Evolutionary conservation across 225 moss, liverwort and hornwort genomes (phyloP).

Genomic region (Polytrichum commune): DNA sequence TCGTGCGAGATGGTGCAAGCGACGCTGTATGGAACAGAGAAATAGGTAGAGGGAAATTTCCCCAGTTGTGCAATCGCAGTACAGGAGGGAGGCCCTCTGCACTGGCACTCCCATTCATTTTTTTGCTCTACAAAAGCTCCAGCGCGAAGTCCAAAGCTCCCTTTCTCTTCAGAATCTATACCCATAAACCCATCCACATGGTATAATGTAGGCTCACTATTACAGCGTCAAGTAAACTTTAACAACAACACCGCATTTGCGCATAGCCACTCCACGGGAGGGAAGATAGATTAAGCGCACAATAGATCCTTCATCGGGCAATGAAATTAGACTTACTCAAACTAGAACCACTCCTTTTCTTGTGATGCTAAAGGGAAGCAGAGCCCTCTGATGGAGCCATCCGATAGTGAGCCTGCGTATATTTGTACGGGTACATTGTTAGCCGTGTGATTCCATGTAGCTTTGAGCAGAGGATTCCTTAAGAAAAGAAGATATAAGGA

Average conservation of each 20-base stretch:
- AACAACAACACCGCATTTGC: not conserved
- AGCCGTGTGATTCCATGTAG: no score
- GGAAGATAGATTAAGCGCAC: not conserved
- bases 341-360: constrained; percentile 9
- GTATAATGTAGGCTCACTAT: not conserved
- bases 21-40: constrained; percentile 41
- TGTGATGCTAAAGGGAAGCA: constrained; percentile 3
- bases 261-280: no score
- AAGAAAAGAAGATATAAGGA: no score
- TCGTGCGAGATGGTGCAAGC: constrained; percentile 58
- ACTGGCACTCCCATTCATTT: constrained; percentile 16
- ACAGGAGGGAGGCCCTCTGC: constrained; percentile 32
- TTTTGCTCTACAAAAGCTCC: constrained; percentile 4
- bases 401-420: not conserved
- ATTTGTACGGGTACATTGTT: no score
- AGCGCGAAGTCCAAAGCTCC: not conserved
- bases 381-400: constrained; percentile 8
- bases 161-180: constrained; percentile 1
- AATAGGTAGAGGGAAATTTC: constrained; percentile 40
- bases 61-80: constrained; percentile 68
- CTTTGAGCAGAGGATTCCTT: no score
- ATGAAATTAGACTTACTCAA: not conserved
- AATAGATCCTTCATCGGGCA: not conserved
- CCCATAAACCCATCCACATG: not conserved
- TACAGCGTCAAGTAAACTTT: not conserved